These are phyloP conservation scores for Lactuca sativa DNA, from an alignment of 129 eudicot species.

Conservation along the genomic window DNA sequence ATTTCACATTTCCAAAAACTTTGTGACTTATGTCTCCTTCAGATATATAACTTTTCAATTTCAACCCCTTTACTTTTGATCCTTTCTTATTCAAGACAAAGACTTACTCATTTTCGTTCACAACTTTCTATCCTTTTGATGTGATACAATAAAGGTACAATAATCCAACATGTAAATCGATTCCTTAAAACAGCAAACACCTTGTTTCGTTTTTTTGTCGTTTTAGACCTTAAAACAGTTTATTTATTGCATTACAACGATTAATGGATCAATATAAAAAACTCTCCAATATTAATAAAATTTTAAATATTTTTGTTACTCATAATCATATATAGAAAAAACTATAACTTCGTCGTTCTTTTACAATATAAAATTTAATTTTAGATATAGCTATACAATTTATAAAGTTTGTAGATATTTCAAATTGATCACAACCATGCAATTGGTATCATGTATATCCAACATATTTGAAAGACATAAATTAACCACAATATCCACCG, in stretches of 20 bases:
- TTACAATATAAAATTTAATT: too few relatives aligned
- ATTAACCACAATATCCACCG: too few relatives aligned
- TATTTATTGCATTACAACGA: background rate
- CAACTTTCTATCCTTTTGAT: background rate
- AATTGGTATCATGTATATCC: too few relatives aligned
- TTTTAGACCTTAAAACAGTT: background rate
- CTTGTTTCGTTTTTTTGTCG: background rate
- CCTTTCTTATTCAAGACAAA: constrained; percentile 1
- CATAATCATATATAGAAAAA: too few relatives aligned
- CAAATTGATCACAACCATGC: too few relatives aligned
- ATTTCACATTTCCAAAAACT: constrained; percentile 19
- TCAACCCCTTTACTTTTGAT: constrained; percentile 11
- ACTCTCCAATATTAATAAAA: too few relatives aligned
- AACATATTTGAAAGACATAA: too few relatives aligned
- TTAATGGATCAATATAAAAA: too few relatives aligned
- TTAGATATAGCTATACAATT: too few relatives aligned
- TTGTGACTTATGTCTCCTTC: constrained; percentile 13
- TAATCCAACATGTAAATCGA: background rate
- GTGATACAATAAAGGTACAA: background rate
- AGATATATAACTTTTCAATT: constrained; percentile 1
- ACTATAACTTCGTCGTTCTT: too few relatives aligned
- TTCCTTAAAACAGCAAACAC: background rate
- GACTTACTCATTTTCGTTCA: background rate
- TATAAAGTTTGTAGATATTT: too few relatives aligned
- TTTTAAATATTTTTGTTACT: too few relatives aligned